These are phyloP conservation scores for Rosa persica DNA, from an alignment of 306 rosid genomes.

Conservation along the genomic window DNA sequence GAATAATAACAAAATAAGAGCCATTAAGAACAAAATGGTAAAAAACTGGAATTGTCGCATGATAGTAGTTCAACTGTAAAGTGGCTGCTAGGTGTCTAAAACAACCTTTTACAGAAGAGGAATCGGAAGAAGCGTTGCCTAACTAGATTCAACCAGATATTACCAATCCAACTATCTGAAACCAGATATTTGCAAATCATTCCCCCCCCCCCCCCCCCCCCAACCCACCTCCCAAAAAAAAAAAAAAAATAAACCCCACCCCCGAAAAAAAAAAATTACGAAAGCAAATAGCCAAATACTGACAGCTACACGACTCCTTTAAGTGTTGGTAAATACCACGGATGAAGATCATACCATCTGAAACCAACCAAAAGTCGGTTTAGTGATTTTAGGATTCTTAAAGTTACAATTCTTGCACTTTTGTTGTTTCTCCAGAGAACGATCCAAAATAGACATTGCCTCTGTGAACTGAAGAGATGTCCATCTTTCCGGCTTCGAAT, in stretches of 20 bases:
- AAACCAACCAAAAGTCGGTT: constrained; percentile 87
- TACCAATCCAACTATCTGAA: no score
- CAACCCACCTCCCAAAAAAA: no score
- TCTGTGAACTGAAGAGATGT: constrained; percentile 77
- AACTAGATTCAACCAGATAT: neutral
- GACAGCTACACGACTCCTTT: neutral
- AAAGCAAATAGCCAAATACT: neutral
- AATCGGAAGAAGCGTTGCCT: neutral
- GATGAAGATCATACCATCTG: constrained; percentile 50
- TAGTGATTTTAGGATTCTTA: constrained; percentile 50
- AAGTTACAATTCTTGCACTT: constrained; percentile 48
- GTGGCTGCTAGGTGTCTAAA: neutral
- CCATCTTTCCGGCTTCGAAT: constrained; percentile 48
- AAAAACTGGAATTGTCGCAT: neutral
- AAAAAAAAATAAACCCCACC: neutral
- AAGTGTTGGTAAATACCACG: constrained; percentile 12
- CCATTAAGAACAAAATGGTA: neutral
- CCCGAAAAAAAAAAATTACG: no score
- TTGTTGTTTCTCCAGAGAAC: constrained; percentile 29
- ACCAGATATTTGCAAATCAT: no score
- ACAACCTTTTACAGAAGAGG: neutral
- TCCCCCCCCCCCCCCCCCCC: no score
- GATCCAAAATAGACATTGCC: constrained; percentile 56
- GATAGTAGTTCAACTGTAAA: neutral
- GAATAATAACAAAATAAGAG: neutral